Evolutionary conservation across 257 asterid species (phyloP), one percentile per base, ranked within the genome.

Genomic region (Striga asiatica): DNA sequence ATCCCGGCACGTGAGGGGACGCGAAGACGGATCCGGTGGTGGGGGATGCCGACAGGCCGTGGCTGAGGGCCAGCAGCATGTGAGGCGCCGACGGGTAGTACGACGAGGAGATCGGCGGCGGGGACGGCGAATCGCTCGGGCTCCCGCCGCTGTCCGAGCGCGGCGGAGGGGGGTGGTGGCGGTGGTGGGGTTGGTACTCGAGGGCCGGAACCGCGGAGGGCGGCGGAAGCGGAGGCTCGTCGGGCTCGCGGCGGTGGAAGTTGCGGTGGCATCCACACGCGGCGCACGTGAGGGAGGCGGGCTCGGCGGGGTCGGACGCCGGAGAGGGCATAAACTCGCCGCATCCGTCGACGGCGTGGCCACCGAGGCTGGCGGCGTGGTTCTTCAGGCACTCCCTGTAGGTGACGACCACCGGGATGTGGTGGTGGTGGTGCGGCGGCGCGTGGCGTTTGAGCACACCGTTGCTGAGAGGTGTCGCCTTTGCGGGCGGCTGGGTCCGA

Each of bases 201-300:
- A 88, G 76, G 7, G 85, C 83, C 2, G 93, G 76, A 1, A 69
- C 21, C 4, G 83, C 54, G 49, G 47, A 59, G 0, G 82, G 77
- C 2, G 67, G 76, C 0, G 68, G 68, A 34, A 65, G 39, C 1
- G 52, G 75, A 10, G 71, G 73, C 2, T 75, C 89, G 1, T 88
- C 95, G 1, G 89, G 83, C 57, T 88, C 97, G 0, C 97, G 95
- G 71, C 98, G 96, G 77, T 91, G 98, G 83, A 91, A 91, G 47
- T 83, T 91, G 19, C 96, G 94, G 82, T 91, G 98, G 71, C 98
- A 92, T 0, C 95, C 95, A 58, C 97, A 92, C 1, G 95, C 98
- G 13, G 98, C 95, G 81, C 98, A 92, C 75, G 77, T 88, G 1
- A 92, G 78, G 11, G 96, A 82, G 18, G 98, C 79, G 25, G 98